Evolutionary conservation across 1,284 basidiomycete species (phyloP).

Genomic region (Ganoderma lingzhi): DNA sequence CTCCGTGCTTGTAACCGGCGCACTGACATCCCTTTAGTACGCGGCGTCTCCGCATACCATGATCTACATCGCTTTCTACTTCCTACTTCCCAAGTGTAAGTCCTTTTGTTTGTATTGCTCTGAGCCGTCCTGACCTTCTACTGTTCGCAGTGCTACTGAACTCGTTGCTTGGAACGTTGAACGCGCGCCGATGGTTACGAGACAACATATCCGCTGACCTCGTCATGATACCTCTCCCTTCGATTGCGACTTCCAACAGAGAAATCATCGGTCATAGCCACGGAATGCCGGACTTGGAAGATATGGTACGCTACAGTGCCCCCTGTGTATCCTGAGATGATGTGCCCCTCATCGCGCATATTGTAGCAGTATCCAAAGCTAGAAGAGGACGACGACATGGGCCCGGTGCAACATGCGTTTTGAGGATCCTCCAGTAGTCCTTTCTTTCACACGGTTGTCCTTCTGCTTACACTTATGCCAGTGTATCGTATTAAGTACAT

Average conservation of each 20-base stretch:
- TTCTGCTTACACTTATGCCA: not conserved
- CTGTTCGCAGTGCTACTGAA: slow-evolving; percentile 25
- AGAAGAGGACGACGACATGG: not conserved
- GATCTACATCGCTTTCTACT: slow-evolving; percentile 50
- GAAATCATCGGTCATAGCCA: not conserved
- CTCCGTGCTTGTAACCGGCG: not conserved
- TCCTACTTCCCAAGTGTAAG: slow-evolving; percentile 47
- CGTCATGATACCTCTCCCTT: not conserved
- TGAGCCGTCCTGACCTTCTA: not conserved
- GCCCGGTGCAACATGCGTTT: not conserved
- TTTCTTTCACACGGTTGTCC: not conserved
- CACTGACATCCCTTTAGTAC: slow-evolving; percentile 36
- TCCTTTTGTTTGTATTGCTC: not conserved
- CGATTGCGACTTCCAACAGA: not conserved
- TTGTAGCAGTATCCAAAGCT: not conserved
- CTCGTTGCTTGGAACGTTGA: slow-evolving; percentile 28
- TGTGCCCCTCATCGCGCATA: not conserved
- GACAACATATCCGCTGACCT: slow-evolving; percentile 3
- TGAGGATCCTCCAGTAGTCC: not conserved
- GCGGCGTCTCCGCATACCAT: slow-evolving; percentile 48
- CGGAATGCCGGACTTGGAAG: not conserved
- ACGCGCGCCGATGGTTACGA: slow-evolving; percentile 19
- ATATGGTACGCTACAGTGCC: not conserved
- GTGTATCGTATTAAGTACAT: not conserved
- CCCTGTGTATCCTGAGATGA: not conserved